Base-by-base conservation (phyloP, 306 rosid species). In the Quercus cerris region DNA sequence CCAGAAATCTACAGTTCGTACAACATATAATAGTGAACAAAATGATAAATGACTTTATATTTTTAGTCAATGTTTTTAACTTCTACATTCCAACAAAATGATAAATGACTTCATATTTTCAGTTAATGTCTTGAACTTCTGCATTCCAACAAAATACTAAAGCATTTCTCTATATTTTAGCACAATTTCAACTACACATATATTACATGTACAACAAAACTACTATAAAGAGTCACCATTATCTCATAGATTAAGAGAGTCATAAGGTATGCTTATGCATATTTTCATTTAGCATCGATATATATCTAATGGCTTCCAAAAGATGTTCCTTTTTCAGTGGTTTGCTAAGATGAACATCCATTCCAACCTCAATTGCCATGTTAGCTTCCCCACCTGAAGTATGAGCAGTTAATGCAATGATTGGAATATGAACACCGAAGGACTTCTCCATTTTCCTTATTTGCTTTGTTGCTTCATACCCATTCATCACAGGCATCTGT, bases 401-500 rank as follows among this genome's bases (percentile, higher is more conserved):
- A n/a, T 82, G 83, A 80, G 91, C 93, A 5, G 93, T 89, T 71
- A 94, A 82, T 72, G 95, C 97, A 61, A 94, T 88, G 75, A 94
- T 91, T 3, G 94, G 94, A 56, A 88, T 88, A 67, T 52, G 91
- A 52, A 85, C 69, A 58, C 86, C 82, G 68, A 78, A 84, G 0
- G 15, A 3, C 72, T 77, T 82, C 81, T 90, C 97, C 77, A 77
- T 73, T 78, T 79, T 78, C 80, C 97, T 78, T 84, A 92, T 91
- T 78, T 74, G 23, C 73, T 71, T 80, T 3, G 97, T 85, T 75
- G 94, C 92, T 79, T 94, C 93, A 75, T 70, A 81, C 2, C 97
- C 97, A 71, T 87, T 55, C 94, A 92, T 87, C 44, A 82, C 46
- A 51, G 92, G 90, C 97, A 94, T 92, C 95, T 92, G 86, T 73